Base-by-base conservation (phyloP, 1,284 basidiomycete species). In the Puccinia coronata region DNA sequence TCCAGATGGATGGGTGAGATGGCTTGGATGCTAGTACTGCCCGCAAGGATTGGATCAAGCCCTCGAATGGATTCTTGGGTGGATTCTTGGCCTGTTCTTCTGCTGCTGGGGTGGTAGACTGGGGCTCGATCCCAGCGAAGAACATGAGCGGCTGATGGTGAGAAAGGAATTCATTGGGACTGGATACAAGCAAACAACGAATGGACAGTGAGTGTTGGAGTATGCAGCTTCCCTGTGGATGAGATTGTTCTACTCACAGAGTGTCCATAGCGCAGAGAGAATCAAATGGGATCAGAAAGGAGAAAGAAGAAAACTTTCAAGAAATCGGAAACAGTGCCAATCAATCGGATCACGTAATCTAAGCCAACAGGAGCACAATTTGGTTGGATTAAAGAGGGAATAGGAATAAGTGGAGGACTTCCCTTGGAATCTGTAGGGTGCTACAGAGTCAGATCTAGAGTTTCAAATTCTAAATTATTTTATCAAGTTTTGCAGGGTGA, bases 101-200 rank as follows among this genome's bases (percentile, higher is more conserved):
- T 84, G 86, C 47, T 47, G 84, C 82, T 61, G 25, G 31, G 16
- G 18, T 1, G 28, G 57, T 31, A 14, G 57, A 34, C 28, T 61
- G 57, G 39, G 59, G 34, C 34, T 91, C 91, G 51, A 97, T 89
- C 0, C 95, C 95, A 34, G 93, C 93, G 41, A 95, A 92, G 85
- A 96, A 96, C 92, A 97, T 93, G 72, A 96, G 91, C 34, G 95
- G 95, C 51, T 91, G 91, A 73, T 94, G 90, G 86, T 96, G 95
- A 61, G 90, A 89, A 83, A 96, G 88, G 84, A 89, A 89, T 87
- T 88, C 86, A 61, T 80, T 81, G 12, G 86, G 86, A 36, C 78
- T 80, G 51, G 65, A 61, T 8, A 61, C 9, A 28, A 47, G 34
- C 5, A 25, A 31, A 8, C 12, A n/a, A 23, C 6, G 25, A 31